Conservation (phyloP, 2,329 filamentous ascomycete species). For the Chaetomium strumarium region DNA sequence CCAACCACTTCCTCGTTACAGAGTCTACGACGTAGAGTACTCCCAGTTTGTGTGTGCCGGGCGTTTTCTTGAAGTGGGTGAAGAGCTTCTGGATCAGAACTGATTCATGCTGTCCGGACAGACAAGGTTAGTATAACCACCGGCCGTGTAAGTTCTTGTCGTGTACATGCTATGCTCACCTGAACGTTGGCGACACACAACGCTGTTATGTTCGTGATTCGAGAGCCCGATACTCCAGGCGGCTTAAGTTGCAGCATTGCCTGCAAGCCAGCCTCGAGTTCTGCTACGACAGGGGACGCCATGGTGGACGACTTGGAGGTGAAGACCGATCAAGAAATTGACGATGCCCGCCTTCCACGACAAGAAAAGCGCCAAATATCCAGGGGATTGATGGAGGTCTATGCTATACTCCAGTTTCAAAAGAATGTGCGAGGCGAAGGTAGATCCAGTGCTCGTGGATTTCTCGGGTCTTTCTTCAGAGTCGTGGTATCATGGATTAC, state of each 20-base stretch:
- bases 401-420: slow-evolving; percentile 23
- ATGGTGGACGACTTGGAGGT: slow-evolving; percentile 12
- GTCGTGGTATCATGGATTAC: slow-evolving; percentile 18
- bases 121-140: slow-evolving; percentile 20
- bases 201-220: slow-evolving; percentile 79
- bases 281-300: slow-evolving; percentile 81
- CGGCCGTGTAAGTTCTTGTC: background rate
- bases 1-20: slow-evolving; percentile 97
- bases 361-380: slow-evolving; percentile 18
- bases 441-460: slow-evolving; percentile 4
- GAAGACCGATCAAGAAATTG: background rate
- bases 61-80: slow-evolving; percentile 94
- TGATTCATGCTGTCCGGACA: slow-evolving; percentile 63
- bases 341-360: slow-evolving; percentile 12
- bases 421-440: slow-evolving; percentile 8
- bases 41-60: slow-evolving; percentile 92
- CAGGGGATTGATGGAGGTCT: slow-evolving; percentile 11
- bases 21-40: slow-evolving; percentile 99
- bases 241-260: slow-evolving; percentile 88
- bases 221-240: slow-evolving; percentile 87
- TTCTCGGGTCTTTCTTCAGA: slow-evolving; percentile 1
- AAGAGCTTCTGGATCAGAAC: slow-evolving; percentile 93
- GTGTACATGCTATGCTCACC: slow-evolving; percentile 50
- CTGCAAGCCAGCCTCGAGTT: slow-evolving; percentile 84
- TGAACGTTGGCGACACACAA: slow-evolving; percentile 87